phyloP scores from a whole-genome alignment of 169 alveolate species.

The Eimeria praecox region DNA sequence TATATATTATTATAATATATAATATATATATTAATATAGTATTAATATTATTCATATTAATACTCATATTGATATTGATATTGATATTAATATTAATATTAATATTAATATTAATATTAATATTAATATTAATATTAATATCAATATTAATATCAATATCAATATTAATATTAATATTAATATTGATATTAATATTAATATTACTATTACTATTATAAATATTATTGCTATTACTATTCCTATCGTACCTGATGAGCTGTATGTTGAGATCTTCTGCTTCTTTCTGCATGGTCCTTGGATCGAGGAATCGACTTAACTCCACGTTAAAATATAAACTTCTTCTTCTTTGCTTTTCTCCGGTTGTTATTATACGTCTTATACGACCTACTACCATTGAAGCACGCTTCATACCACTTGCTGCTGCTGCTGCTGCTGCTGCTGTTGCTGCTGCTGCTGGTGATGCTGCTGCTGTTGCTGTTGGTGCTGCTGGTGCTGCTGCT shows the following conservation, averaged over 20 bases:
- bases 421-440: background rate
- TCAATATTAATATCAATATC: no score
- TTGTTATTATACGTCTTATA: background rate
- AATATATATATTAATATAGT: no score
- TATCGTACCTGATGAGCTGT: conserved; percentile 94
- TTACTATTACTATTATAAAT: no score
- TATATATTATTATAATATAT: no score
- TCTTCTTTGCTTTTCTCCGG: background rate
- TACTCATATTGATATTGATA: no score
- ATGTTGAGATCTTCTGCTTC: conserved; percentile 95
- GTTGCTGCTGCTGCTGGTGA: background rate
- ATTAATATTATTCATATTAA: no score
- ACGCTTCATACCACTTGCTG: background rate
- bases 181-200: no score
- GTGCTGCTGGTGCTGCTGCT: conserved; percentile 15
- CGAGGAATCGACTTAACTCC: conserved; percentile 90
- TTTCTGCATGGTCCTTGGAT: conserved; percentile 89
- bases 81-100: no score
- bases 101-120: no score
- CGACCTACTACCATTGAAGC: conserved; percentile 29
- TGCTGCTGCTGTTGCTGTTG: conserved; percentile 23
- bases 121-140: no score
- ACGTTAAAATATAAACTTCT: conserved; percentile 77
- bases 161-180: no score
- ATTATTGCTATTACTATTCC: no score